Base-by-base conservation (phyloP, 768 basidiomycete species). In the Boletus reticulatus region DNA sequence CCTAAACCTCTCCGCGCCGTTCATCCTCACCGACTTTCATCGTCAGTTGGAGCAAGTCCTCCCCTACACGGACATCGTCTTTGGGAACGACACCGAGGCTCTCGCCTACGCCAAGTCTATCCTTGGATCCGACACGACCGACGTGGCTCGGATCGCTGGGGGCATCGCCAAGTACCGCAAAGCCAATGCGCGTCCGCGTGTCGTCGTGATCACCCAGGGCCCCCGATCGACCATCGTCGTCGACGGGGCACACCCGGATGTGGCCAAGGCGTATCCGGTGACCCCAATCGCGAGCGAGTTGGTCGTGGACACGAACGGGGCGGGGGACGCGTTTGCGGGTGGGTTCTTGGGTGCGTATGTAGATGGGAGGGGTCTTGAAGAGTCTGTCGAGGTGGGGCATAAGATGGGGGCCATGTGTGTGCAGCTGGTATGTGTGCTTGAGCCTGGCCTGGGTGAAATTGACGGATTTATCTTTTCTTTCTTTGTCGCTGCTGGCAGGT, bases 281-380 rank as follows among this genome's bases (percentile, higher is more conserved):
- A 67, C 75, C 49, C 74, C 79, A 38, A 75, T 96, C 55, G 62
- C 67, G 45, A 78, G 80, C 50, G 80, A 76, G 39, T 65, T 86
- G 71, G 94, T 97, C 62, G 88, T 97, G 55, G 97, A 99, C 71
- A 98, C 97, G 48, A 99, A 99, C 73, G 97, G 92, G 48, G 97
- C 97, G 20, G 97, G 97, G 43, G 96, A 99, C 71, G 93, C 92
- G 42, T 98, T 99, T 65, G 94, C 94, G 22, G 97, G 96, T 55
- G 97, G 92, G 38, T 95, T 98, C 82, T 73, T 98, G 50, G 97
- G 92, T 48, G 96, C 88, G 2, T 78, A 83, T 52, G 85, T 92
- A 49, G 71, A 81, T 39, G 94, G 93, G 13, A 97, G 92, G 80
- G 74, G 67, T 27, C 66, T 92, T 24, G 85, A 88, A 20, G 87